Evolutionary conservation across 805 yeast species (phyloP).

Genomic region (Brettanomyces anomalus): DNA sequence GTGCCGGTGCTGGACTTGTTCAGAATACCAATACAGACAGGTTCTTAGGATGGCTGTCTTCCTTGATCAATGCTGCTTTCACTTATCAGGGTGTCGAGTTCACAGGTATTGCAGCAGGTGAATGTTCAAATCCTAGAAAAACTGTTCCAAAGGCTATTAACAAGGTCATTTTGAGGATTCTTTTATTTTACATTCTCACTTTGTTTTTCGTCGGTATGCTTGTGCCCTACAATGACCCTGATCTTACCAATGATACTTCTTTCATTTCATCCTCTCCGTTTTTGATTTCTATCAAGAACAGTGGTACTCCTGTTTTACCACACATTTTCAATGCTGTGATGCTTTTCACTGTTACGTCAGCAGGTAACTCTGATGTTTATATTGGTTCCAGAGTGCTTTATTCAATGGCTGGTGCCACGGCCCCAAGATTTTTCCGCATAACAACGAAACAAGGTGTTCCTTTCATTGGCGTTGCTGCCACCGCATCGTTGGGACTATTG

Average conservation of each 20-base stretch:
- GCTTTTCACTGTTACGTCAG: constrained; percentile 57
- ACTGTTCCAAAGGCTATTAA: constrained; percentile 63
- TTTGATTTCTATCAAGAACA: constrained; percentile 57
- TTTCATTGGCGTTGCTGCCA: constrained; percentile 41
- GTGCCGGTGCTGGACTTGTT: constrained; percentile 42
- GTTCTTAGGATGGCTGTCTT: constrained; percentile 60
- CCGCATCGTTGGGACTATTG: constrained; percentile 52
- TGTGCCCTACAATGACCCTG: constrained; percentile 59
- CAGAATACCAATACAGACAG: constrained; percentile 40
- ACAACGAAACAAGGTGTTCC: constrained; percentile 56
- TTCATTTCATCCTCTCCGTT: constrained; percentile 57
- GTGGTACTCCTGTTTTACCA: constrained; percentile 58
- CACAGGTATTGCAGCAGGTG: constrained; percentile 69
- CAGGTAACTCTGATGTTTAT: constrained; percentile 68
- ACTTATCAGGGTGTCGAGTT: constrained; percentile 73
- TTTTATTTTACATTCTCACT: constrained; percentile 54
- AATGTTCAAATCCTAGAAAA: constrained; percentile 56
- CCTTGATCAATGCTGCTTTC: constrained; percentile 63
- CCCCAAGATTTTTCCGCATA: constrained; percentile 40
- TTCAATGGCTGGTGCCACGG: constrained; percentile 26
- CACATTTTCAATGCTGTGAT: constrained; percentile 65
- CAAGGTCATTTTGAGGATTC: constrained; percentile 56
- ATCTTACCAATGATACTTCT: constrained; percentile 28
- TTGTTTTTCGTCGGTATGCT: constrained; percentile 60
- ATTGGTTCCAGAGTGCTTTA: constrained; percentile 38